Evolutionary conservation across 805 yeast genomes (phyloP), one percentile per base, ranked within the genome.

Genomic region (Millerago galiae): DNA sequence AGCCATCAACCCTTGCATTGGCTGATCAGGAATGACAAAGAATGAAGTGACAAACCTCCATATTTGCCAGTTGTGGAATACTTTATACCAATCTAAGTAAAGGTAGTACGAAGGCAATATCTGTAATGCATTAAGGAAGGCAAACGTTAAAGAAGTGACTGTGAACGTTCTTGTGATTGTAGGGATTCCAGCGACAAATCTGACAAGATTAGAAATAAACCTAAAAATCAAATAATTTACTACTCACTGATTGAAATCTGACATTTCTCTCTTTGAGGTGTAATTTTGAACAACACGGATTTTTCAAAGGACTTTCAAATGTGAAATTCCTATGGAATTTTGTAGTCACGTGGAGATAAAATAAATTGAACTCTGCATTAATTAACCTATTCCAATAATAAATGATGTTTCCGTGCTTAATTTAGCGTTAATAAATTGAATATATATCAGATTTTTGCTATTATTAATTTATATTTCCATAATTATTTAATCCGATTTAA

Each of bases 161-260:
- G 79, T 74, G 45, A 79, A 65, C 34, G 72, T 66, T 48, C 83
- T 62, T 5, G 85, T 79, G 17, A 79, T 75, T 7, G 79, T 78
- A 2, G 85, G 85, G 8, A 78, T 75, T 0, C 68, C 55, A 3
- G 59, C 53, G 9, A 70, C 64, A 48, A 70, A 69, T 44, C 70
- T 65, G 35, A 9, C n/a, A 13, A 17, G 5, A 27, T 13, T 9
- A 21, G 34, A 18, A 11, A 8, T 2, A 15, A 11, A 3, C 7
- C 15, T 30, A 3, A 7, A 8, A 6, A 24, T 8, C 16, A 5
- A 26, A 5, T 21, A n/a, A 16, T 13, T 10, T 5, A 21, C 8
- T 7, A 37, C 48, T 38, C 31, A 46, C 49, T 38, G 44, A 18
- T 46, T 46, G 38, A 46, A 41, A 15, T 46, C 49, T 12, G 35